phyloP scores from a whole-genome alignment of 78 protist genomes.

The Emiliania huxleyi region DNA sequence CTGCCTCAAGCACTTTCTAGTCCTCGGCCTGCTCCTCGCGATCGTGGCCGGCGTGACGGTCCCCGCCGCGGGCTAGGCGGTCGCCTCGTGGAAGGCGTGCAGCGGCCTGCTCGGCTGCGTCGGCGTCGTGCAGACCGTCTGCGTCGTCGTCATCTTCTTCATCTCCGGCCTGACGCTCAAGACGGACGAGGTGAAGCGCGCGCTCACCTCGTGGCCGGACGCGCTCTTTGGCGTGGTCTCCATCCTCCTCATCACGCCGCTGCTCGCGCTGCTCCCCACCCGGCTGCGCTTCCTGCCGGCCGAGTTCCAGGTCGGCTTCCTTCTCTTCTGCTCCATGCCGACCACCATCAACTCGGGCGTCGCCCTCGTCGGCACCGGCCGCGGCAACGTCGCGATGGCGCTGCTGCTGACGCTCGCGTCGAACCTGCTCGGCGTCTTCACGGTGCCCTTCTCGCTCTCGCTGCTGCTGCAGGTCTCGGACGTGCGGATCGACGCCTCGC shows the following conservation, averaged over 20 bases:
- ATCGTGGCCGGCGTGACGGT: neutral
- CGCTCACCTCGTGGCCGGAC: neutral
- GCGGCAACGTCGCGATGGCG: neutral
- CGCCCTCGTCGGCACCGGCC: neutral
- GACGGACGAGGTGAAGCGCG: neutral
- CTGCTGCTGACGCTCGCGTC: neutral
- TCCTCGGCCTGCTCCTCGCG: neutral
- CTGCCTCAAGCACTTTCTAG: neutral
- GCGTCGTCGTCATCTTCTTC: neutral
- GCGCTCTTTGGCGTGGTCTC: neutral
- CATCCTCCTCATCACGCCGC: slow-evolving; percentile 10
- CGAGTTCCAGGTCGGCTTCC: neutral
- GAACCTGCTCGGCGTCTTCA: neutral
- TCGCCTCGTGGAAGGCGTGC: neutral
- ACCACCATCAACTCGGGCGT: slow-evolving; percentile 21
- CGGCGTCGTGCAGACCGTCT: neutral
- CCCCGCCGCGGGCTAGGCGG: neutral
- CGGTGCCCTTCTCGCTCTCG: neutral
- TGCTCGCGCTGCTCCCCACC: neutral
- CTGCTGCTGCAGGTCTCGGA: neutral
- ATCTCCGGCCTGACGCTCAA: slow-evolving; percentile 11
- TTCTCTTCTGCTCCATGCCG: slow-evolving; percentile 9
- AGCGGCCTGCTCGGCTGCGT: neutral
- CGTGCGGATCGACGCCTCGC: neutral
- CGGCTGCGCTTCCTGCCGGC: neutral